Base-by-base conservation (phyloP, 2,329 filamentous ascomycete genomes). In the Rhexocercosporidium sp. region DNA sequence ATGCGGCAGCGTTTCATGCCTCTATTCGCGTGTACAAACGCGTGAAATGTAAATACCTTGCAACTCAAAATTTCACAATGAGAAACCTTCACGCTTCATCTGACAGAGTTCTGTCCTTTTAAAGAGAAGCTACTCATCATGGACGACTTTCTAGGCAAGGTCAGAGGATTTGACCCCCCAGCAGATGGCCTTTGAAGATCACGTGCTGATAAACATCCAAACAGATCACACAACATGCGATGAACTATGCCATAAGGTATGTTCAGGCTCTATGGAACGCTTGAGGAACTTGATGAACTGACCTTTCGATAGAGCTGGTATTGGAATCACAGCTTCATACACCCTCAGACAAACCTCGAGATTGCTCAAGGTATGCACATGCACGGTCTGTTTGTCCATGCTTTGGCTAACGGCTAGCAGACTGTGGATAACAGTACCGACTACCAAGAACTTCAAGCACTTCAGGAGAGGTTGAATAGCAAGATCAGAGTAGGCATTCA, bases 241-340 rank as follows among this genome's bases (percentile, higher is more conserved):
- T 96, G 86, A 97, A 93, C 81, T 96, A 96, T 86, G 94, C 94
- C 77, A 94, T 97, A 75, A 85, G 92, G 79, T 82, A 65, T 27
- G 65, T 47, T 57, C 1, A 18, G 22, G 18, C n/a, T 39, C 20
- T 41, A 49, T 14, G n/a, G 18, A 4, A 5, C 14, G 22, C n/a
- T 11, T 22, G 57, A 8, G 29, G 12, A 18, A 25, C 18, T 7
- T 25, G 54, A 29, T 20, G 41, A 44, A 16, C 56, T 59, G 22
- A 57, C 51, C 34, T 20, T 66, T 53, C 51, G 64, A 6, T 54
- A 86, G 84, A 59, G 94, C 93, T 20, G 94, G 94, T 59, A 90
- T 98, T 72, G 89, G 92, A 59, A 86, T 97, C 71, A 97, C 94
- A 1, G 93, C 93, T 62, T 88, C 86, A 46, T 97, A 94, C 81